These are phyloP conservation scores for Fusarium bactridioides DNA, from an alignment of 2,329 filamentous ascomycete species.

Conservation along the genomic window DNA sequence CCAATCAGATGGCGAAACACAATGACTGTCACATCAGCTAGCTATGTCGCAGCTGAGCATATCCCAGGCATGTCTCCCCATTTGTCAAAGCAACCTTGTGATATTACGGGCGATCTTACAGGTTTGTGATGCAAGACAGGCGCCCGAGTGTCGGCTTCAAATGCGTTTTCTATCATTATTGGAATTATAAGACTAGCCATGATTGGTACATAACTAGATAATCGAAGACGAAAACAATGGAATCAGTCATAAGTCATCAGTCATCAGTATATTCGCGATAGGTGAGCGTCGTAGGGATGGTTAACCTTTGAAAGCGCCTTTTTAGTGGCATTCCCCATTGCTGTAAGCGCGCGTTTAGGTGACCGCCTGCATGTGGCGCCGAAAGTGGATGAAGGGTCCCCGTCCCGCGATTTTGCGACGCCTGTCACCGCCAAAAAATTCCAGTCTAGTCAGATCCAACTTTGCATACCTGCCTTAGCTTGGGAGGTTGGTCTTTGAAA, in stretches of 20 bases:
- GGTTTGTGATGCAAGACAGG: conserved; percentile 17
- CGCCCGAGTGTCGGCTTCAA: conserved; percentile 17
- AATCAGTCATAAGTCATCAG: not conserved
- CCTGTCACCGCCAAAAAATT: conserved; percentile 42
- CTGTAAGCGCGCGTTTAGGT: conserved; percentile 44
- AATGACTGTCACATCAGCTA: conserved; percentile 18
- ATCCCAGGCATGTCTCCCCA: conserved; percentile 20
- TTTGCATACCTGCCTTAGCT: conserved; percentile 8
- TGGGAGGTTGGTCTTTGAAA: conserved; percentile 13
- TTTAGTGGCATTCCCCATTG: not conserved
- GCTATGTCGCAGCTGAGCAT: conserved; percentile 17
- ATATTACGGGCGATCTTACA: conserved; percentile 20
- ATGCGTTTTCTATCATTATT: not conserved
- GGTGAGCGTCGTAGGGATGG: not conserved
- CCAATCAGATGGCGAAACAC: conserved; percentile 17
- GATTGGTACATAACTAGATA: too few relatives aligned
- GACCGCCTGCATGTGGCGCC: not conserved
- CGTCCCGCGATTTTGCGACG: conserved; percentile 34
- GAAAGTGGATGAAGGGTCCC: conserved; percentile 19
- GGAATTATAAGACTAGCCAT: not conserved
- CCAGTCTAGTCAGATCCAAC: conserved; percentile 8
- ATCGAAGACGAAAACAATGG: not conserved
- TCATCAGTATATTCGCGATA: not conserved
- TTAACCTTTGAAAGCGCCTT: not conserved
- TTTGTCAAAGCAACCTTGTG: conserved; percentile 27